Percentiles rank a stretch among this genome's conserved stretches.
These are phyloP conservation scores for Marasmius oreades DNA, from an alignment of 1,284 basidiomycete genomes.

Conservation along the genomic window DNA sequence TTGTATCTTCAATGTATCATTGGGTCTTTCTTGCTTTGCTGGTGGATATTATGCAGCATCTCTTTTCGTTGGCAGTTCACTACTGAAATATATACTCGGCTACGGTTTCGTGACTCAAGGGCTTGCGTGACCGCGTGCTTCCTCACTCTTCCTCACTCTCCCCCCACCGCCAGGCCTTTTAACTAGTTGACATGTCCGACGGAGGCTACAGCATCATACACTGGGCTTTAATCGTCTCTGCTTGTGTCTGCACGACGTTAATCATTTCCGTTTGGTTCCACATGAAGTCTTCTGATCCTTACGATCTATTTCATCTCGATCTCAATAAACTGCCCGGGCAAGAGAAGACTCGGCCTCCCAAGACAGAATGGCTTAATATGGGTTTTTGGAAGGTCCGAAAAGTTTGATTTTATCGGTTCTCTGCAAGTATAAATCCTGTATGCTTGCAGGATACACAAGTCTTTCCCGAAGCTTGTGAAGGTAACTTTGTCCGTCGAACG, in stretches of 20 bases:
- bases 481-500: conserved; percentile 25
- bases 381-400: conserved; percentile 58
- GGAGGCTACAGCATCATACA: too few relatives aligned
- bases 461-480: conserved; percentile 62
- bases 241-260: too few relatives aligned
- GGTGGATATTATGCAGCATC: too few relatives aligned
- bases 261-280: not conserved
- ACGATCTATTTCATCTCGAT: not conserved
- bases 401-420: not conserved
- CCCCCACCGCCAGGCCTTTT: too few relatives aligned
- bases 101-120: too few relatives aligned
- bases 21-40: conserved; percentile 10
- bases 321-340: conserved; percentile 41
- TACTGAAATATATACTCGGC: too few relatives aligned
- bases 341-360: conserved; percentile 28
- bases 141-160: too few relatives aligned
- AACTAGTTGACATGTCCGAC: too few relatives aligned
- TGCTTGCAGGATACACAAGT: conserved; percentile 37
- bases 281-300: not conserved
- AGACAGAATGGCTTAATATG: conserved; percentile 69
- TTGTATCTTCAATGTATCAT: conserved; percentile 12
- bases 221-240: too few relatives aligned
- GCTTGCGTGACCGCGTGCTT: too few relatives aligned
- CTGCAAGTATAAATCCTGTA: not conserved
- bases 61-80: too few relatives aligned